Evolutionary conservation across 2,329 filamentous ascomycete species (phyloP).

Genomic region (Venturiaceae sp.): DNA sequence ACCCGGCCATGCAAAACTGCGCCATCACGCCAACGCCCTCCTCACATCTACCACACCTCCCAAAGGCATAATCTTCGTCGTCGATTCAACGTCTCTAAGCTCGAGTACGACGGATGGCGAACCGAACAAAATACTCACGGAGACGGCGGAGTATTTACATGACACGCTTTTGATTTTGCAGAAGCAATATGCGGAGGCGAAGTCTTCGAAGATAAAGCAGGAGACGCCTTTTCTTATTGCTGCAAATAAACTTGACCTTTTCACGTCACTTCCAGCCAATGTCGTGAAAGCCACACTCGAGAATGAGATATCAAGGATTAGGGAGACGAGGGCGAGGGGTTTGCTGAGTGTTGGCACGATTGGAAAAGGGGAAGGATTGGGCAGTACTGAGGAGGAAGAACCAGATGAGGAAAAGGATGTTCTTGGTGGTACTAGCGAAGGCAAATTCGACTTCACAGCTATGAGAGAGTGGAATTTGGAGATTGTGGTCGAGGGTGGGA

Average conservation of each 20-base stretch:
- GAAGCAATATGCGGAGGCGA: slow-evolving; percentile 51
- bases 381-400: slow-evolving; percentile 53
- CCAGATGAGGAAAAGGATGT: slow-evolving; percentile 65
- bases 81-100: slow-evolving; percentile 58
- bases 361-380: slow-evolving; percentile 43
- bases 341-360: slow-evolving; percentile 66
- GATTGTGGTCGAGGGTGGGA: slow-evolving; percentile 70
- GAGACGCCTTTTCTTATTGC: slow-evolving; percentile 71
- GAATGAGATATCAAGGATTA: slow-evolving; percentile 68
- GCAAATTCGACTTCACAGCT: slow-evolving; percentile 68
- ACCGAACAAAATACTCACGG: slow-evolving; percentile 44
- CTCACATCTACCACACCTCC: slow-evolving; percentile 45
- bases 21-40: slow-evolving; percentile 49
- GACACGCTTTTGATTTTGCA: slow-evolving; percentile 80
- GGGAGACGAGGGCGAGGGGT: slow-evolving; percentile 65
- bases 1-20: slow-evolving; percentile 90
- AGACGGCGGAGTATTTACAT: slow-evolving; percentile 77
- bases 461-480: slow-evolving; percentile 76
- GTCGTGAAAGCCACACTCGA: slow-evolving; percentile 70
- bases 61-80: slow-evolving; percentile 70
- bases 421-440: slow-evolving; percentile 71
- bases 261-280: slow-evolving; percentile 75
- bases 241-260: slow-evolving; percentile 92
- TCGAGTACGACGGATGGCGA: slow-evolving; percentile 22
- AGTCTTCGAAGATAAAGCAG: slow-evolving; percentile 46